Evolutionary conservation across 352 stramenopile genomes (phyloP).

Genomic region (Globisporangium middletonii): DNA sequence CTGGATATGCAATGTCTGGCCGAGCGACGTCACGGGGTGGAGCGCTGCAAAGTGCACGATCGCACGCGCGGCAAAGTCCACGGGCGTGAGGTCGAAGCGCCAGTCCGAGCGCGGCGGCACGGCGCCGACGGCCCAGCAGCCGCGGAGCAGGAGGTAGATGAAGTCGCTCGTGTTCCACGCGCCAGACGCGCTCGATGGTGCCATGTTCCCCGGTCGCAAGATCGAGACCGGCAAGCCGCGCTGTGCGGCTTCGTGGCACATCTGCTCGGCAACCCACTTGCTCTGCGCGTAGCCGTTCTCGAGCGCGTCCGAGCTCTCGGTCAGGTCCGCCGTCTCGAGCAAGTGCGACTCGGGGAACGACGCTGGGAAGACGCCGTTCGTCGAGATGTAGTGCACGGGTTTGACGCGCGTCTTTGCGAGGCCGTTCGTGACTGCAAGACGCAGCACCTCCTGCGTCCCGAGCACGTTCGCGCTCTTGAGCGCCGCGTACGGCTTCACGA

Average conservation of each 20-base stretch:
- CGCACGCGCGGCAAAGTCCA: constrained; percentile 86
- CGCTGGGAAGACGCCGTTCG: constrained; percentile 87
- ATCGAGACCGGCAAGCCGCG: constrained; percentile 82
- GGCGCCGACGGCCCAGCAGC: constrained; percentile 55
- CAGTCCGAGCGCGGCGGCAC: constrained; percentile 62
- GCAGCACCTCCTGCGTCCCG: constrained; percentile 86
- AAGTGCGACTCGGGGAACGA: constrained; percentile 24
- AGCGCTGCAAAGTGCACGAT: constrained; percentile 76
- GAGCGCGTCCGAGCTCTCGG: constrained; percentile 48
- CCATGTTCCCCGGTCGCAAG: constrained; percentile 89
- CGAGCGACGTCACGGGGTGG: constrained; percentile 43
- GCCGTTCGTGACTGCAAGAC: constrained; percentile 78
- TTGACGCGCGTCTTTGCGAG: constrained; percentile 76
- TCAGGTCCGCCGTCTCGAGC: constrained; percentile 48
- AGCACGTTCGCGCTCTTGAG: constrained; percentile 88
- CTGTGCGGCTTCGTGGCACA: constrained; percentile 72
- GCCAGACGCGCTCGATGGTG: constrained; percentile 47
- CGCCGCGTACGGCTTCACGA: constrained; percentile 88
- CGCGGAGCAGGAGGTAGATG: constrained; percentile 85
- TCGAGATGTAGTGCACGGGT: constrained; percentile 87
- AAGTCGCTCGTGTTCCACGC: constrained; percentile 88
- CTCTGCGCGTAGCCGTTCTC: constrained; percentile 86
- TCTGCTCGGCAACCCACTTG: constrained; percentile 90
- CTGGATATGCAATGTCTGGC: constrained; percentile 73
- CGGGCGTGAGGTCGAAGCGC: constrained; percentile 89